These are phyloP conservation scores for Umbelopsis sp. DNA, from an alignment of 371 early-diverging fungal genomes.

Conservation along the genomic window DNA sequence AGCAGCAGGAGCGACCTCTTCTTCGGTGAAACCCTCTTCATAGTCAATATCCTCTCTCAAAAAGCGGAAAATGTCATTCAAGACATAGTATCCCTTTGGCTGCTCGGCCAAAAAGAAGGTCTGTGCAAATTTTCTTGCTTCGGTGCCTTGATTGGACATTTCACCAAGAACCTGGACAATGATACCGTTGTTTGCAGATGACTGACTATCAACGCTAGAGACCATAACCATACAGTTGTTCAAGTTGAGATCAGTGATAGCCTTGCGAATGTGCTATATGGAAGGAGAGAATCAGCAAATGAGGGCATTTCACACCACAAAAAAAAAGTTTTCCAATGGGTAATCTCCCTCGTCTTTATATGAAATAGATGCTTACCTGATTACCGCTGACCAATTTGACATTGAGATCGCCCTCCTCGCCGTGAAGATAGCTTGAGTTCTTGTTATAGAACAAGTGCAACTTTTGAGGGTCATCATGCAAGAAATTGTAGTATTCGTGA, in stretches of 20 bases:
- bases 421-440: slow-evolving; percentile 80
- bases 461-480: slow-evolving; percentile 83
- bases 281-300: background rate
- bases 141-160: slow-evolving; percentile 81
- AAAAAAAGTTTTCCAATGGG: too few relatives aligned
- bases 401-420: slow-evolving; percentile 76
- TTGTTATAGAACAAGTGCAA: slow-evolving; percentile 90
- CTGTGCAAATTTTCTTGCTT: slow-evolving; percentile 88
- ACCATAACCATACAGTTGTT: slow-evolving; percentile 86
- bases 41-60: slow-evolving; percentile 77
- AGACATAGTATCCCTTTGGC: slow-evolving; percentile 88
- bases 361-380: background rate
- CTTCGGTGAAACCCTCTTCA: slow-evolving; percentile 49
- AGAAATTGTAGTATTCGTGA: slow-evolving; percentile 92
- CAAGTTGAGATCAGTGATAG: slow-evolving; percentile 75
- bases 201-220: slow-evolving; percentile 87
- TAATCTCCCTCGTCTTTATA: too few relatives aligned
- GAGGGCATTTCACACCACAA: background rate
- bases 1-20: slow-evolving; percentile 24
- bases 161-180: slow-evolving; percentile 92
- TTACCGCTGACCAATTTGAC: slow-evolving; percentile 1
- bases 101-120: slow-evolving; percentile 94
- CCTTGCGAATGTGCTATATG: slow-evolving; percentile 79
- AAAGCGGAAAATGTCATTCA: slow-evolving; percentile 95
- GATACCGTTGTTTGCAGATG: slow-evolving; percentile 79